These are phyloP conservation scores for Phytophthora litchii DNA, from an alignment of 352 stramenopile species.

Conservation along the genomic window DNA sequence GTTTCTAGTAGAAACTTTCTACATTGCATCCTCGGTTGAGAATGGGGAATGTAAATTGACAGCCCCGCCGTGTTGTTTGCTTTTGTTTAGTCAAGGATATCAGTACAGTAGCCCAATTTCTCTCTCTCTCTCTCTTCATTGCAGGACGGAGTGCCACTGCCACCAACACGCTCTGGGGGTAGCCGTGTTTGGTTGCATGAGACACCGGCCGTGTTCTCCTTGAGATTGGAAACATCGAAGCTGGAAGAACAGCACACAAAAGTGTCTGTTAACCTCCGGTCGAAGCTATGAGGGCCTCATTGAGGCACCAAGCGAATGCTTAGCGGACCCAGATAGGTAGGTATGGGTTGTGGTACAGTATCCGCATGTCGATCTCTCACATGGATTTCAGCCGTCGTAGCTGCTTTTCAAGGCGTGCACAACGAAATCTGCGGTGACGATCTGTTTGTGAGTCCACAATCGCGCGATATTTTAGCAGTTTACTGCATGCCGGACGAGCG, in stretches of 20 bases:
- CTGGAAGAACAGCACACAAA: conserved; percentile 11
- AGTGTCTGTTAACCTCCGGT: conserved; percentile 2
- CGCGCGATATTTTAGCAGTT: conserved; percentile 25
- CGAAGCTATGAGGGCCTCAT: background rate
- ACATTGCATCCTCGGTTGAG: too few species aligned
- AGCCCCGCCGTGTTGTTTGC: too few species aligned
- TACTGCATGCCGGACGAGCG: conserved; percentile 18
- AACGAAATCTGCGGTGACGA: conserved; percentile 5
- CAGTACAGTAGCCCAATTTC: too few species aligned
- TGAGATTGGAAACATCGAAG: conserved; percentile 20
- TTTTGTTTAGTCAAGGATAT: conserved; percentile 3
- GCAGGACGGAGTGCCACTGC: too few species aligned
- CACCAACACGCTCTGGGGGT: conserved; percentile 21
- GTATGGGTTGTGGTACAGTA: too few species aligned
- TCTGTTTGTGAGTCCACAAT: conserved; percentile 1
- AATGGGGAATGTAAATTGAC: too few species aligned
- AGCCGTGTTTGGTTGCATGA: conserved; percentile 26
- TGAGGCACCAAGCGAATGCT: too few species aligned
- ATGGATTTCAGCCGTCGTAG: too few species aligned
- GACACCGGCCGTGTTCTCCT: conserved; percentile 26
- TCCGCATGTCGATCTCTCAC: too few species aligned
- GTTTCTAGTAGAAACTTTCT: too few species aligned
- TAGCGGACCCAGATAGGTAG: too few species aligned
- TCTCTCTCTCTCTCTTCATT: too few species aligned
- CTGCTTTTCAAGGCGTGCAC: background rate